Percentiles rank a stretch among this genome's conserved stretches.
phyloP scores from a whole-genome alignment of 2,329 filamentous ascomycete genomes.

The Aureobasidium sp. region DNA sequence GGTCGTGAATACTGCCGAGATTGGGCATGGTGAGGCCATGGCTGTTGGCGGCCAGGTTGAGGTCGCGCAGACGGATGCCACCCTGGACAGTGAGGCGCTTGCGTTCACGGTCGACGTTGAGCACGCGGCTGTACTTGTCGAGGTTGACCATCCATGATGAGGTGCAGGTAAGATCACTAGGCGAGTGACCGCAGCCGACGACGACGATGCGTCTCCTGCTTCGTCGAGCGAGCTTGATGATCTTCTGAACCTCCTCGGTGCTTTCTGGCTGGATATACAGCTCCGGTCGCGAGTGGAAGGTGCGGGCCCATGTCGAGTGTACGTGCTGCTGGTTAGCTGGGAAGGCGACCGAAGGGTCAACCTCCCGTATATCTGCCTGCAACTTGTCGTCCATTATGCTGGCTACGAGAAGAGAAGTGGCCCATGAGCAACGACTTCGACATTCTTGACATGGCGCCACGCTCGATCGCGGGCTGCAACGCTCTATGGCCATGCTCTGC shows the following conservation, averaged over 20 bases:
- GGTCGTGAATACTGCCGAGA: constrained; percentile 87
- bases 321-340: constrained; percentile 62
- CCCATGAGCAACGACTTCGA: not conserved
- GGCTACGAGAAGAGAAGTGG: not conserved
- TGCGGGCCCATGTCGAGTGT: constrained; percentile 91
- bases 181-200: constrained; percentile 87
- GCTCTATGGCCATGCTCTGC: not conserved
- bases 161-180: constrained; percentile 84
- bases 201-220: constrained; percentile 76
- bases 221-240: constrained; percentile 68
- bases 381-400: constrained; percentile 24
- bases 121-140: constrained; percentile 66
- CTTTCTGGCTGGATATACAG: constrained; percentile 81
- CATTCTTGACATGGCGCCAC: not conserved
- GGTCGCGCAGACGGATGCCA: constrained; percentile 71
- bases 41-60: constrained; percentile 65
- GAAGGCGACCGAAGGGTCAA: constrained; percentile 62
- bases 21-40: constrained; percentile 80
- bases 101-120: constrained; percentile 58
- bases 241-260: constrained; percentile 72
- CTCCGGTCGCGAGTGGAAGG: constrained; percentile 81
- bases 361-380: constrained; percentile 46
- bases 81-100: constrained; percentile 69
- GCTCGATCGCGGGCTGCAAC: not conserved
- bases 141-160: constrained; percentile 93